Evolutionary conservation across 805 yeast species (phyloP).

Genomic region (Komagataella mondaviorum): DNA sequence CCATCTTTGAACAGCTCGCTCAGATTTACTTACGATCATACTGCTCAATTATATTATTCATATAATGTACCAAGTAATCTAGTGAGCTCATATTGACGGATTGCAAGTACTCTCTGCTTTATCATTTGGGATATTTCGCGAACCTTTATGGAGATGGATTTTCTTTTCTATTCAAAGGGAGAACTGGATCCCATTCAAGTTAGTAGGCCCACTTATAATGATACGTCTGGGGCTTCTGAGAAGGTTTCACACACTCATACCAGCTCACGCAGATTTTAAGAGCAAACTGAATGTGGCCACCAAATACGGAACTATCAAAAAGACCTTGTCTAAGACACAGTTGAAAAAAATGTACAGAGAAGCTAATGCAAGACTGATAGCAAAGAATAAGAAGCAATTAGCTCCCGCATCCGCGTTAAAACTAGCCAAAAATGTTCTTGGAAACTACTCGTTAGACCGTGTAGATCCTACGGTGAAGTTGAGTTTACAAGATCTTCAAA

Average conservation of each 20-base stretch:
- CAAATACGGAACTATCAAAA: not conserved
- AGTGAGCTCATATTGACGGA: not conserved
- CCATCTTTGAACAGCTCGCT: too few relatives aligned
- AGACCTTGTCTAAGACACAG: not conserved
- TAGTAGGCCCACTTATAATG: not conserved
- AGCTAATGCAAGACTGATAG: constrained; percentile 1
- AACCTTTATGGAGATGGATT: too few relatives aligned
- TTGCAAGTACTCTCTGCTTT: not conserved
- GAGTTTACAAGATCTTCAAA: constrained; percentile 12
- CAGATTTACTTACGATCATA: not conserved
- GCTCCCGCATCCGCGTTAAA: constrained; percentile 14
- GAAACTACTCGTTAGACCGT: constrained; percentile 4
- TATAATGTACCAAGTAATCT: not conserved
- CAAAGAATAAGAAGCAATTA: constrained; percentile 12
- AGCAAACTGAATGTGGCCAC: constrained; percentile 7
- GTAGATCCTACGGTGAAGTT: constrained; percentile 13
- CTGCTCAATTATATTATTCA: not conserved
- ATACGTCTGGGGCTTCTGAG: not conserved
- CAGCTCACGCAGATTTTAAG: constrained; percentile 2
- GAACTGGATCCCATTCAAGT: not conserved
- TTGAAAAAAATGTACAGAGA: constrained; percentile 3
- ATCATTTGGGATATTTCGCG: not conserved
- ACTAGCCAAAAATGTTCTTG: constrained; percentile 10
- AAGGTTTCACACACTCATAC: not conserved
- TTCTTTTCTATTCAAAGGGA: not conserved